Percentiles rank a stretch among this genome's conserved stretches.
Evolutionary conservation across 2,329 filamentous ascomycete species (phyloP).

Genomic region (Pseudocercospora pini-densiflorae): DNA sequence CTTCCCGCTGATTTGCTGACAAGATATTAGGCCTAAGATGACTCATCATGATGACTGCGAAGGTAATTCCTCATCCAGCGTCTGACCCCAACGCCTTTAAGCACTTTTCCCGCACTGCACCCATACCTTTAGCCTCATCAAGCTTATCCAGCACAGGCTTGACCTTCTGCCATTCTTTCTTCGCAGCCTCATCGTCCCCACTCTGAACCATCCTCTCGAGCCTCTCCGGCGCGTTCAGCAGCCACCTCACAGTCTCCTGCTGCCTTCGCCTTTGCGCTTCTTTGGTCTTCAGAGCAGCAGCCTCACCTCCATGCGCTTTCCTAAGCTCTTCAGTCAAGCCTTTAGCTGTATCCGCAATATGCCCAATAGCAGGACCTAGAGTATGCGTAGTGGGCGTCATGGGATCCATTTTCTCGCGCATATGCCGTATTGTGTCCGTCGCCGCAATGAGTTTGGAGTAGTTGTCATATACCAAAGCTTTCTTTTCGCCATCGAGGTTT

Average conservation of each 20-base stretch:
- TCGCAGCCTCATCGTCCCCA: constrained; percentile 66
- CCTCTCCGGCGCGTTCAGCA: constrained; percentile 64
- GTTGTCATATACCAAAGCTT: constrained; percentile 97
- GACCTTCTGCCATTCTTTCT: constrained; percentile 53
- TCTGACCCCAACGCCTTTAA: constrained; percentile 29
- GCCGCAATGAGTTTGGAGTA: constrained; percentile 97
- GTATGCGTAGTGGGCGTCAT: constrained; percentile 74
- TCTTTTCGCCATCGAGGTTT: constrained; percentile 92
- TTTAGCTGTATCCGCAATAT: constrained; percentile 68
- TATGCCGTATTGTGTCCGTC: constrained; percentile 92
- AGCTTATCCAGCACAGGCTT: constrained; percentile 48
- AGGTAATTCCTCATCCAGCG: neutral
- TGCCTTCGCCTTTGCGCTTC: constrained; percentile 46
- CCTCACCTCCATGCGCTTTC: constrained; percentile 33
- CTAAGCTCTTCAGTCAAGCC: constrained; percentile 47
- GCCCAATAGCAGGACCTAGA: constrained; percentile 72
- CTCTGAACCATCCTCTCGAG: constrained; percentile 62
- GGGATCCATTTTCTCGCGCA: constrained; percentile 81
- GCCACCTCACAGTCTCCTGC: constrained; percentile 65
- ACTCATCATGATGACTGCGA: too few relatives aligned
- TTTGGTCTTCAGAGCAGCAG: constrained; percentile 30
- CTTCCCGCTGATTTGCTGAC: too few relatives aligned
- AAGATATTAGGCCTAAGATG: too few relatives aligned
- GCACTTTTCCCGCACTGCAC: constrained; percentile 46
- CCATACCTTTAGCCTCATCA: constrained; percentile 49